Evolutionary conservation across 306 rosid genomes (phyloP).

Genomic region (Cucurbita maxima): DNA sequence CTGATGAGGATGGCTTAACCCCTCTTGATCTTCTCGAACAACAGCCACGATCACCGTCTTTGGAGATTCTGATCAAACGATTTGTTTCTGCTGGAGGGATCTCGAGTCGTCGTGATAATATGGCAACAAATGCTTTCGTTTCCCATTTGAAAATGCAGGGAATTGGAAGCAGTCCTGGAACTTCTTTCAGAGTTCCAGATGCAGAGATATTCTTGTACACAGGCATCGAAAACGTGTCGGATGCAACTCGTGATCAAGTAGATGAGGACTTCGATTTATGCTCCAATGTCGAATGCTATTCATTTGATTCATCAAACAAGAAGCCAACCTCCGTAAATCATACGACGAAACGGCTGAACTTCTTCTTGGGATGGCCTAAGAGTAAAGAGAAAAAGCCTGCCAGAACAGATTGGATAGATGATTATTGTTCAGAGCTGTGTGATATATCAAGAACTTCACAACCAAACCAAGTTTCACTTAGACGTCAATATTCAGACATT

Average conservation of each 20-base stretch:
- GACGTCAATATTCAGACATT: slow-evolving; percentile 43
- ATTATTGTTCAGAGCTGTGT: slow-evolving; percentile 25
- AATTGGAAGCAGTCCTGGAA: slow-evolving; percentile 65
- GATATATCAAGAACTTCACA: slow-evolving; percentile 20
- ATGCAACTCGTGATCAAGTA: slow-evolving; percentile 25
- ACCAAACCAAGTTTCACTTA: slow-evolving; percentile 38
- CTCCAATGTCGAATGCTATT: slow-evolving; percentile 26
- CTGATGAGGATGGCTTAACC: slow-evolving; percentile 57
- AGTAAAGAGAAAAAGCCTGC: slow-evolving; percentile 31
- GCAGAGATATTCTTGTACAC: slow-evolving; percentile 81
- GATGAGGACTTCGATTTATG: slow-evolving; percentile 23
- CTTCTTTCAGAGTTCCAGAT: slow-evolving; percentile 79
- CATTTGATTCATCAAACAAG: slow-evolving; percentile 23
- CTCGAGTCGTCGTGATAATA: slow-evolving; percentile 23
- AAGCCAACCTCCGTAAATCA: slow-evolving; percentile 27
- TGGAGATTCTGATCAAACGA: slow-evolving; percentile 55
- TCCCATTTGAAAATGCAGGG: slow-evolving; percentile 52
- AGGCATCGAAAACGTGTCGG: slow-evolving; percentile 44
- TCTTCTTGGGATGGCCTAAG: slow-evolving; percentile 48
- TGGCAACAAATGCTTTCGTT: slow-evolving; percentile 33
- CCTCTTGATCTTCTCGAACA: slow-evolving; percentile 67
- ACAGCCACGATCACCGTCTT: slow-evolving; percentile 42
- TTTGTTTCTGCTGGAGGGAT: slow-evolving; percentile 63
- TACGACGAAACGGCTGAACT: slow-evolving; percentile 38
- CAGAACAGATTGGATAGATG: slow-evolving; percentile 22